Conservation (phyloP, 139 green algal species). For the Spirogloea muscicola region DNA sequence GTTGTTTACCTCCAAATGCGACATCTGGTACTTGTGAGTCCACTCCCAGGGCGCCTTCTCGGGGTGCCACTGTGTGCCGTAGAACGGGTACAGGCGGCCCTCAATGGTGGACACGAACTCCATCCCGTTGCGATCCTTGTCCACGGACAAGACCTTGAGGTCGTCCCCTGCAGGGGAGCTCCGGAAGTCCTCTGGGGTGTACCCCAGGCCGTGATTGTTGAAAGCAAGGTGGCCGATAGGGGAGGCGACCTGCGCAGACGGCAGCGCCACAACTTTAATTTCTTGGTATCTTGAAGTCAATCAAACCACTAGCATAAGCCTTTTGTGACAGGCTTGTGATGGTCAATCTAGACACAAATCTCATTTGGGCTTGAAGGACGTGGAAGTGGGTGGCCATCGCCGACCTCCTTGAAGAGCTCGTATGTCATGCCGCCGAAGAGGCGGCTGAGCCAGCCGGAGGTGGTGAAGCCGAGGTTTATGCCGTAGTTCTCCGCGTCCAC, state of each 20-base stretch:
- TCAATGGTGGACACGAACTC: conserved; percentile 38
- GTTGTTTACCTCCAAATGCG: conserved; percentile 23
- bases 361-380: too few relatives aligned
- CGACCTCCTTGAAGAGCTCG: conserved; percentile 45
- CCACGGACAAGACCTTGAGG: conserved; percentile 38
- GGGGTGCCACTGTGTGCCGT: conserved; percentile 42
- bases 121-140: conserved; percentile 38
- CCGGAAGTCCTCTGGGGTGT: conserved; percentile 30
- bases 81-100: conserved; percentile 18
- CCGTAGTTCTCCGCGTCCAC: conserved; percentile 42
- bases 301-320: too few relatives aligned
- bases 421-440: conserved; percentile 37
- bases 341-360: too few relatives aligned
- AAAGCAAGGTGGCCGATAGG: conserved; percentile 40
- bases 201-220: conserved; percentile 43
- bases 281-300: too few relatives aligned
- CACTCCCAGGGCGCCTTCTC: conserved; percentile 43
- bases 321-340: too few relatives aligned
- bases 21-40: conserved; percentile 30
- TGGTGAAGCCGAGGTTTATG: conserved; percentile 42
- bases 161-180: conserved; percentile 6
- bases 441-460: conserved; percentile 20
- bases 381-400: too few relatives aligned
- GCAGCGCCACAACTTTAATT: too few relatives aligned
- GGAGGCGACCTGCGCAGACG: too few relatives aligned